Evolutionary conservation across 2,329 filamentous ascomycete species (phyloP).

Genomic region (Pseudovirgaria hyperparasitica): DNA sequence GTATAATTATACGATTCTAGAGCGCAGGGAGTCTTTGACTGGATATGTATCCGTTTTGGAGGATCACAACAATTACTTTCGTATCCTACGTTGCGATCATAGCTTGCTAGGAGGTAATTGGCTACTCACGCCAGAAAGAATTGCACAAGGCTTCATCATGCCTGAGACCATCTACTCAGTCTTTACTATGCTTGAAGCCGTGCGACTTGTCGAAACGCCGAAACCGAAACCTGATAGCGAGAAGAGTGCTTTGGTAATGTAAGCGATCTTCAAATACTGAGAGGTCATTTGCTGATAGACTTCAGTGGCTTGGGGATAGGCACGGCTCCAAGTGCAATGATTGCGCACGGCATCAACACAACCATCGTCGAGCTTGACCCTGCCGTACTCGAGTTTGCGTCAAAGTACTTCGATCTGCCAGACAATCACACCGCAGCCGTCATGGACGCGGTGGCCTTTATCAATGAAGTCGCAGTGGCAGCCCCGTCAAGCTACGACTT

Average conservation of each 20-base stretch:
- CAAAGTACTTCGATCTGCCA: slow-evolving; percentile 69
- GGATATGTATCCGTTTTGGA: slow-evolving; percentile 90
- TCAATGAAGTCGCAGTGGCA: slow-evolving; percentile 37
- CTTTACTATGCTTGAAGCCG: slow-evolving; percentile 91
- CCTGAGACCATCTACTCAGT: slow-evolving; percentile 87
- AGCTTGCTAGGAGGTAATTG: slow-evolving; percentile 89
- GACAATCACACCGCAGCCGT: slow-evolving; percentile 68
- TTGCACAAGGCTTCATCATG: slow-evolving; percentile 35
- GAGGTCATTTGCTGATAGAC: background rate
- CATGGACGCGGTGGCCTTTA: slow-evolving; percentile 66
- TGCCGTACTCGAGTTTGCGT: slow-evolving; percentile 70
- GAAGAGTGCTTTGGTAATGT: slow-evolving; percentile 77
- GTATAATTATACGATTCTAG: slow-evolving; percentile 63
- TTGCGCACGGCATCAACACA: slow-evolving; percentile 79
- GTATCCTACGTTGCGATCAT: slow-evolving; percentile 84
- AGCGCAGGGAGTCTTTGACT: slow-evolving; percentile 73
- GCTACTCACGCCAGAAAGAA: slow-evolving; percentile 42
- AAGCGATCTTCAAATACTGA: slow-evolving; percentile 23
- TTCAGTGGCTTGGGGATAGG: slow-evolving; percentile 80
- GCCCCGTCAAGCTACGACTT: slow-evolving; percentile 56
- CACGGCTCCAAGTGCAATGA: slow-evolving; percentile 75
- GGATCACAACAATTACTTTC: slow-evolving; percentile 55
- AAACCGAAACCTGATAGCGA: slow-evolving; percentile 43
- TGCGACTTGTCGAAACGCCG: slow-evolving; percentile 58
- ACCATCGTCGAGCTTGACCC: slow-evolving; percentile 94